A percentile compares a stretch with the other conserved stretches of the same genome.
phyloP scores from a whole-genome alignment of 148 eudicot species.

The Camellia lanceoleosa region DNA sequence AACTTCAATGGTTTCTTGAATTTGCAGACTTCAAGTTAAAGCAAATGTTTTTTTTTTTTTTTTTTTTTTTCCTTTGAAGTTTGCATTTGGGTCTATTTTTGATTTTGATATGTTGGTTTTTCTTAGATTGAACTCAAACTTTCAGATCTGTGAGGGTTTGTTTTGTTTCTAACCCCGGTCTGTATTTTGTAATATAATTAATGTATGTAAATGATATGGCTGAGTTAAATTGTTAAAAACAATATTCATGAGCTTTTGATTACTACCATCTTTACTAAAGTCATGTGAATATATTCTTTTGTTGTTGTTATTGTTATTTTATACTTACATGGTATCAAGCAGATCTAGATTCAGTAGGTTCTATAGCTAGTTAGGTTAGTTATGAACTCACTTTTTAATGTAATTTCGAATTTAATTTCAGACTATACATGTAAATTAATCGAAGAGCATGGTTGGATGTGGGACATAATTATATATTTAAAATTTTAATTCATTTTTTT shows the following conservation, averaged over 20 bases:
- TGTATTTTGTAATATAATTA: slow-evolving; percentile 18
- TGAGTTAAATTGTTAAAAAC: slow-evolving; percentile 12
- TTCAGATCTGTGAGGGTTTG: slow-evolving; percentile 26
- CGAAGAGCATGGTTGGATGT: neutral
- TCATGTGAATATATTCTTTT: slow-evolving; percentile 22
- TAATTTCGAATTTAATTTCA: neutral
- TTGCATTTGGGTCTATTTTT: neutral
- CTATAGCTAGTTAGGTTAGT: slow-evolving; percentile 1
- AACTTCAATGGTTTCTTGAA: slow-evolving; percentile 37
- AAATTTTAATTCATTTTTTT: too few species aligned
- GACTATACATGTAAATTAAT: neutral
- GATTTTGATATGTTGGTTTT: slow-evolving; percentile 6
- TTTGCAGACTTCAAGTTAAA: slow-evolving; percentile 19
- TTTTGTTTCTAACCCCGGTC: slow-evolving; percentile 21
- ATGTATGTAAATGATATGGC: slow-evolving; percentile 22
- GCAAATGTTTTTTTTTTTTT: neutral
- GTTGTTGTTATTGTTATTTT: neutral
- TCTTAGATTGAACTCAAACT: slow-evolving; percentile 15
- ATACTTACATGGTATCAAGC: neutral
- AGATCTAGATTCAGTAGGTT: slow-evolving; percentile 11
- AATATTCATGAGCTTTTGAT: slow-evolving; percentile 12
- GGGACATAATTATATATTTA: neutral
- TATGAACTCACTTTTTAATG: slow-evolving; percentile 8
- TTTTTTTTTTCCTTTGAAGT: neutral
- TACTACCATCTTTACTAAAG: neutral